Conservation (phyloP, 1,139 yeast genomes). For the Candida freyschussii region DNA sequence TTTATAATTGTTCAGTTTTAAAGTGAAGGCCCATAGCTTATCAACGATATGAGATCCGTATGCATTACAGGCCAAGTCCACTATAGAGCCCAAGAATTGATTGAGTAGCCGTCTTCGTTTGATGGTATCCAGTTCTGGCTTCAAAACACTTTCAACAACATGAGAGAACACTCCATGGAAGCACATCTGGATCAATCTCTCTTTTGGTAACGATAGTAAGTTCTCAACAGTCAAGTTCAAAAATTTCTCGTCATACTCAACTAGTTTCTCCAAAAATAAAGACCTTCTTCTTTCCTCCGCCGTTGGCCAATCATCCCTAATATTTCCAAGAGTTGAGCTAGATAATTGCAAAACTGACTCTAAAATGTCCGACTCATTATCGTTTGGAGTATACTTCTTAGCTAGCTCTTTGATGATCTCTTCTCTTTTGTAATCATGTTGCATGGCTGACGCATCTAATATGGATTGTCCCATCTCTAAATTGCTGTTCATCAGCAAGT, state of each 20-base stretch:
- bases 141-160: constrained; percentile 62
- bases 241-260: constrained; percentile 60
- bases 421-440: constrained; percentile 58
- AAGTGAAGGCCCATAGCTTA: constrained; percentile 73
- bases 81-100: constrained; percentile 48
- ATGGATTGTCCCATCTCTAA: constrained; percentile 66
- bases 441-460: constrained; percentile 59
- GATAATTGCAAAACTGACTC: constrained; percentile 64
- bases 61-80: constrained; percentile 71
- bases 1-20: constrained; percentile 74
- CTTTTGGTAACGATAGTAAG: constrained; percentile 53
- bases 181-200: constrained; percentile 65
- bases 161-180: constrained; percentile 87
- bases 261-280: constrained; percentile 63
- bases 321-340: constrained; percentile 72
- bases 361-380: constrained; percentile 43
- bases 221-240: constrained; percentile 56
- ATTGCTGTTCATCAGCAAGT: constrained; percentile 58
- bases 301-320: constrained; percentile 87
- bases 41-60: constrained; percentile 92
- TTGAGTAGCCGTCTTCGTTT: constrained; percentile 68
- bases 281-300: constrained; percentile 84
- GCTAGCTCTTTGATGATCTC: constrained; percentile 60
- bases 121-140: constrained; percentile 48
- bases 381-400: constrained; percentile 52